Evolutionary conservation across 257 asterid genomes (phyloP), one percentile per base, ranked within the genome.

Genomic region (Craterostigma plantagineum): DNA sequence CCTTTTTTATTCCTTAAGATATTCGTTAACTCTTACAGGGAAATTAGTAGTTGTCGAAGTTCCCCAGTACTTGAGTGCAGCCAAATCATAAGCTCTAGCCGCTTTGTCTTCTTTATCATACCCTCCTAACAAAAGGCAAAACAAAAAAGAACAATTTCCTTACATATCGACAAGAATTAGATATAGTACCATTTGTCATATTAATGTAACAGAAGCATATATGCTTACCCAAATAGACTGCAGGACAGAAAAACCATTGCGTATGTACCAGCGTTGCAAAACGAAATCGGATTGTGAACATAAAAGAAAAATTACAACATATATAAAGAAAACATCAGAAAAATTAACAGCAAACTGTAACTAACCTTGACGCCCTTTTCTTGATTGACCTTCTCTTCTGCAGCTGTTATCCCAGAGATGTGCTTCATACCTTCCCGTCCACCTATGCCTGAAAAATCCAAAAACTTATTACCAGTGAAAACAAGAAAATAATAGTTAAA

Each of bases 101-200:
- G 97, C 97, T 51, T 81, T 86, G 14, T 86, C 97, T 53, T 86
- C 97, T 59, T 86, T 86, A 43, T 86, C 97, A 64, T 86, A 86
- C 18, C 97, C 97, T 55, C 97, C 96, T 85, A n/a, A 59, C 16
- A 50, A 40, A 39, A 34, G 30, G 30, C 8, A 34, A 47, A 14
- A 38, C 10, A 43, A 48, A 34, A 14, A 3, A 0, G 6, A 9
- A 50, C 7, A 8, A 43, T 1, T 23, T 23, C n/a, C n/a, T n/a
- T n/a, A n/a, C n/a, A n/a, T n/a, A n/a, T n/a, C n/a, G n/a, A n/a
- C n/a, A n/a, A n/a, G n/a, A n/a, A n/a, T n/a, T n/a, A n/a, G n/a
- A n/a, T n/a, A n/a, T n/a, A n/a, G n/a, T n/a, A n/a, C n/a, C n/a
- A n/a, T n/a, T 23, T 23, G 2, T 23, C 30, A 6, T 23, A 23